Evolutionary conservation across 2,329 filamentous ascomycete genomes (phyloP).

Genomic region (Colletotrichum destructivum): DNA sequence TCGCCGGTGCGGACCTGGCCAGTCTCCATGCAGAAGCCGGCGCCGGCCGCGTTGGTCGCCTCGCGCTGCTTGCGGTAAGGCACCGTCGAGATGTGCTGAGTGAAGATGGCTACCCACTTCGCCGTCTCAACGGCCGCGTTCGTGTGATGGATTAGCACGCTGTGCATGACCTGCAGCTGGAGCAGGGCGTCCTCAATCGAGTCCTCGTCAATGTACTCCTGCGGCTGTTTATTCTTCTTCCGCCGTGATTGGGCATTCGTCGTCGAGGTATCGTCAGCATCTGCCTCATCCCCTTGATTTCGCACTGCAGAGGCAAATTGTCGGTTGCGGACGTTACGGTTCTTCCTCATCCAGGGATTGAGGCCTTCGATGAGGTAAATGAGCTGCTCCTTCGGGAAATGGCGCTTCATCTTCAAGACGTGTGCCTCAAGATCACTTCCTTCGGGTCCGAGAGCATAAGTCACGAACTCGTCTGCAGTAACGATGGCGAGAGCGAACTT

Average conservation of each 20-base stretch:
- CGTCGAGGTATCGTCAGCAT: conserved; percentile 43
- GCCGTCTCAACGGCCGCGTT: conserved; percentile 73
- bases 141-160: conserved; percentile 80
- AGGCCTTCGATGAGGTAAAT: conserved; percentile 84
- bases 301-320: conserved; percentile 78
- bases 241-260: conserved; percentile 49
- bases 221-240: conserved; percentile 58
- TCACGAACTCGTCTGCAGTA: conserved; percentile 75
- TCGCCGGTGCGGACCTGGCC: conserved; percentile 83
- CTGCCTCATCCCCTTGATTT: conserved; percentile 51
- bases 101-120: conserved; percentile 81
- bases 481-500: conserved; percentile 75
- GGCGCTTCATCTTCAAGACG: conserved; percentile 67
- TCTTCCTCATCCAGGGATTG: conserved; percentile 76
- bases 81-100: conserved; percentile 83
- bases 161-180: conserved; percentile 77
- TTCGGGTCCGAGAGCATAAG: conserved; percentile 65
- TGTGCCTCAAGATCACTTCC: conserved; percentile 71
- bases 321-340: conserved; percentile 76
- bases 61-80: conserved; percentile 76
- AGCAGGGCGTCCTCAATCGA: conserved; percentile 80
- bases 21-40: conserved; percentile 83
- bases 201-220: conserved; percentile 75
- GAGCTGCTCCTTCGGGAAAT: conserved; percentile 67
- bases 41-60: conserved; percentile 63